A percentile compares a stretch with the other conserved stretches of the same genome.
phyloP scores from a whole-genome alignment of 2,329 filamentous ascomycete genomes.

The Aspergillus hortae region DNA sequence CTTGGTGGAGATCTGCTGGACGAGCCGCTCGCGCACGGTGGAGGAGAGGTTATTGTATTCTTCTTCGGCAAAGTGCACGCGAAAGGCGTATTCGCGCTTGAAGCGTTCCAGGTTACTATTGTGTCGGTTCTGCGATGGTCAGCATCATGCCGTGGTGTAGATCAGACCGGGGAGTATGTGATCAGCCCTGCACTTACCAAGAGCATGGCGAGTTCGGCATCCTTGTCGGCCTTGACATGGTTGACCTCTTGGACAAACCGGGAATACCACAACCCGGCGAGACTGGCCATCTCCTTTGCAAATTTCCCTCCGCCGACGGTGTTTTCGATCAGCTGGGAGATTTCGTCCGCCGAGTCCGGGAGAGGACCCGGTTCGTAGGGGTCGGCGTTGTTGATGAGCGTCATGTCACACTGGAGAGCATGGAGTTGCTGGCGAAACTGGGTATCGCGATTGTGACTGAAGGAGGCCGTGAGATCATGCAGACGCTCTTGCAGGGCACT shows the following conservation, averaged over 20 bases:
- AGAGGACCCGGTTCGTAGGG: constrained; percentile 71
- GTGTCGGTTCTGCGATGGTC: constrained; percentile 51
- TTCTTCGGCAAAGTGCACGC: constrained; percentile 59
- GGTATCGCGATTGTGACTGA: constrained; percentile 74
- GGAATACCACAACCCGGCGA: constrained; percentile 75
- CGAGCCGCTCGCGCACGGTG: constrained; percentile 60
- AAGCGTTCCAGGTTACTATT: constrained; percentile 54
- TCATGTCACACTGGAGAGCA: constrained; percentile 87
- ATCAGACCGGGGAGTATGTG: neutral
- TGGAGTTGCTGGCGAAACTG: constrained; percentile 87
- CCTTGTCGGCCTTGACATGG: constrained; percentile 79
- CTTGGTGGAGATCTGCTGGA: constrained; percentile 56
- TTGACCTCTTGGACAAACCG: constrained; percentile 85
- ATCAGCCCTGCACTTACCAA: constrained; percentile 57
- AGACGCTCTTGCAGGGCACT: constrained; percentile 78
- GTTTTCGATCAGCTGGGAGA: constrained; percentile 59
- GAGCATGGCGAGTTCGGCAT: constrained; percentile 75
- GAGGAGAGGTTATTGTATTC: constrained; percentile 58
- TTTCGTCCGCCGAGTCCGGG: constrained; percentile 61
- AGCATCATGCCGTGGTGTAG: neutral
- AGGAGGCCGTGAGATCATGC: constrained; percentile 69
- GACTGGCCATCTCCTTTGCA: constrained; percentile 64
- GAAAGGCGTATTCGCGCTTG: constrained; percentile 55
- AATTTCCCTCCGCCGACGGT: constrained; percentile 56
- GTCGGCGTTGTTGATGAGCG: constrained; percentile 78